Evolutionary conservation across 176 grass and related monocot genomes (phyloP), one percentile per base, ranked within the genome.

Genomic region (bread wheat (Triticum aestivum)): DNA sequence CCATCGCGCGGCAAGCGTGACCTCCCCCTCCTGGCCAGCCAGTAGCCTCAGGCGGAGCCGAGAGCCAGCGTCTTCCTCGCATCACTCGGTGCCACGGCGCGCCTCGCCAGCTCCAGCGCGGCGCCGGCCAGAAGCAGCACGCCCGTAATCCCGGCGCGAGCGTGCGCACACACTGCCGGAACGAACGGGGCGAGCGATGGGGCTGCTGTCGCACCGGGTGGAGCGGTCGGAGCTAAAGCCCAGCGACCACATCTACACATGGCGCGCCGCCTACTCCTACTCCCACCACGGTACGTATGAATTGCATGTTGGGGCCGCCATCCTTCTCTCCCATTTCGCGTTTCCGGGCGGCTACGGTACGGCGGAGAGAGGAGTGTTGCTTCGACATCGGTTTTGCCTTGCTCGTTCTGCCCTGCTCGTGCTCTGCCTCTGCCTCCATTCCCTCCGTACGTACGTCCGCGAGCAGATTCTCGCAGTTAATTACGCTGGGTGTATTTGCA

Each of bases 161-260:
- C 14, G 49, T 15, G 4, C 24, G 21, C 51, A 9, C 81, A 0
- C 81, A 32, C 61, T 13, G 8, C 21, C 11, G 34, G 33, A 15
- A 33, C 33, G n/a, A 13, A 2, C 47, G 26, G 35, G 58, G 37
- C 37, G 37, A 59, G 15, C 51, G 82, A 91, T 93, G 91, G 87
- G 89, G 56, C 69, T 93, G 29, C 83, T 89, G 67, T 91, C 89
- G 61, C 70, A 93, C 45, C 63, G 82, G 9, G 80, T 90, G 73
- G 90, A 89, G 86, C 89, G 66, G 71, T 78, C 86, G 77, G 95
- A 94, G 86, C 30, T 97, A 0, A 91, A 86, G 73, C 77, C 95
- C 66, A 89, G 95, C 81, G 92, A 97, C 72, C 95, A 97, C 92
- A 89, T 97, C 86, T 97, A 97, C 88, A 86, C 92, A 12, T 97